These are phyloP conservation scores for Centaurea solstitialis DNA, from an alignment of 129 eudicot species.

Conservation along the genomic window DNA sequence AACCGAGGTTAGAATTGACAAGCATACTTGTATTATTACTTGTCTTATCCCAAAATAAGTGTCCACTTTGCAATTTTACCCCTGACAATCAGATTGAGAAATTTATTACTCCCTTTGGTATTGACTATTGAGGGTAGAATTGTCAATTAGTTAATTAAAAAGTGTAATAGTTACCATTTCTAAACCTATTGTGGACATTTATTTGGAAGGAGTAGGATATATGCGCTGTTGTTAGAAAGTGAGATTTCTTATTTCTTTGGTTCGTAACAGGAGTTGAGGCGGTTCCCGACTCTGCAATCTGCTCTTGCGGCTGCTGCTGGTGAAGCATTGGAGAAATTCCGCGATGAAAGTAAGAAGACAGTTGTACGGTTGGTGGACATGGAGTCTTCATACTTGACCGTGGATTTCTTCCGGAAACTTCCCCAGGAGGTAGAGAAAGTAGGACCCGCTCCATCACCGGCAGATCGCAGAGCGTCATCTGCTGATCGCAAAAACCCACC, in stretches of 20 bases:
- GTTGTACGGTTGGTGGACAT: conserved; percentile 65
- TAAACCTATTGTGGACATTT: neutral
- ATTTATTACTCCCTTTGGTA: neutral
- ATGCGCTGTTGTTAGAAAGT: neutral
- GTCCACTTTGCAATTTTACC: neutral
- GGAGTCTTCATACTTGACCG: conserved; percentile 64
- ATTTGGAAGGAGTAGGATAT: neutral
- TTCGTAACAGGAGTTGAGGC: conserved; percentile 53
- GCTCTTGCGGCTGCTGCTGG: conserved; percentile 54
- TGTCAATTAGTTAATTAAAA: neutral
- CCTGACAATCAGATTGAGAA: neutral
- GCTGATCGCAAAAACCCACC: conserved; percentile 40
- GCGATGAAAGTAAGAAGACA: conserved; percentile 64
- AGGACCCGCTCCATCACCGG: conserved; percentile 37
- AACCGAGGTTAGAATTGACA: conserved; percentile 49
- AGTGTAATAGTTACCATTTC: neutral
- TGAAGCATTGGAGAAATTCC: conserved; percentile 62
- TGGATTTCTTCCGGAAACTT: conserved; percentile 66
- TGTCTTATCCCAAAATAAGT: neutral
- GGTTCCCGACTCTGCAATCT: conserved; percentile 61
- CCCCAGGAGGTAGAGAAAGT: conserved; percentile 55
- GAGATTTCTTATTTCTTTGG: neutral
- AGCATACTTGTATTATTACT: neutral
- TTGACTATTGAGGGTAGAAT: neutral
- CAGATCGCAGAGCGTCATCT: conserved; percentile 37